phyloP scores from a whole-genome alignment of 2,329 filamentous ascomycete species.

The Sarocladium brachiariae region DNA sequence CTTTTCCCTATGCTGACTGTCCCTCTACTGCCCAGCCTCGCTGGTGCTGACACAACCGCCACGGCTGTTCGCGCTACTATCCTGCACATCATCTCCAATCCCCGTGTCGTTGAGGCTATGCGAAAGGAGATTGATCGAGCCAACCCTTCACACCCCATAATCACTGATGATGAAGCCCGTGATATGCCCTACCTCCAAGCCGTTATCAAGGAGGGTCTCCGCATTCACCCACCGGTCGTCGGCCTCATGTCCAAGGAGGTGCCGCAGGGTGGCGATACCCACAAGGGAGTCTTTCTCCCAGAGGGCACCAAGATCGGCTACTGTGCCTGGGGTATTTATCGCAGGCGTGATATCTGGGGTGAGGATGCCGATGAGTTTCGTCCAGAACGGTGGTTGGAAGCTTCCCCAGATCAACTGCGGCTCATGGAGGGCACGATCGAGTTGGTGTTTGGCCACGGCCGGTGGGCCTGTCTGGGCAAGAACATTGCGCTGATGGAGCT shows the following conservation, averaged over 20 bases:
- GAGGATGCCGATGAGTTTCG: conserved; percentile 43
- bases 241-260: conserved; percentile 46
- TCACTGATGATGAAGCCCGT: conserved; percentile 42
- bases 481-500: conserved; percentile 41
- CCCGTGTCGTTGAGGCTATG: conserved; percentile 32
- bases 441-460: conserved; percentile 38
- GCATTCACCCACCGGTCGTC: conserved; percentile 47
- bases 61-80: conserved; percentile 44
- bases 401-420: conserved; percentile 21
- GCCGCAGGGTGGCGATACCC: conserved; percentile 42
- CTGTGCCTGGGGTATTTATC: conserved; percentile 47
- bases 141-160: conserved; percentile 30
- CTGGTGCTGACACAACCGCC: conserved; percentile 54
- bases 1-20: background rate
- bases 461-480: conserved; percentile 38
- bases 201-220: conserved; percentile 49
- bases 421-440: conserved; percentile 32
- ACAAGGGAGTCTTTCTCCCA: conserved; percentile 44
- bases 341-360: conserved; percentile 42
- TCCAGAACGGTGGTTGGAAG: conserved; percentile 48
- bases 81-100: conserved; percentile 42
- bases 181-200: conserved; percentile 48
- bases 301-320: conserved; percentile 46
- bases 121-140: conserved; percentile 37
- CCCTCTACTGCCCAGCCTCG: conserved; percentile 29